phyloP scores from a whole-genome alignment of 345 rosid genomes.

The Salix koriyanagi region DNA sequence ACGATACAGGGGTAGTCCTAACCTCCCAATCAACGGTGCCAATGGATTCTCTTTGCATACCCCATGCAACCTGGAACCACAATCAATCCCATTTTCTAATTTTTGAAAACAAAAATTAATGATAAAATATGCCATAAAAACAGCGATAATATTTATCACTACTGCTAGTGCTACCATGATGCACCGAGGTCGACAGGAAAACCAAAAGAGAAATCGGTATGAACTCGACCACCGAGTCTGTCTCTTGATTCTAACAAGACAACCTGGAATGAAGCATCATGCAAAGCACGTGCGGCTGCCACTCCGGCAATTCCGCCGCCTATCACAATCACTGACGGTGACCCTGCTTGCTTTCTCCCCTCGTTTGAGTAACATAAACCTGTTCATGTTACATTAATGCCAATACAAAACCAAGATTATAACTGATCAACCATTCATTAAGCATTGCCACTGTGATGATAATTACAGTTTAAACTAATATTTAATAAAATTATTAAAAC shows the following conservation, averaged over 20 bases:
- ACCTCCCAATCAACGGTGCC: constrained; percentile 78
- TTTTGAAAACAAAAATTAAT: background rate
- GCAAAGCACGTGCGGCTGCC: constrained; percentile 88
- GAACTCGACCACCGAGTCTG: constrained; percentile 79
- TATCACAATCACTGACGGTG: constrained; percentile 85
- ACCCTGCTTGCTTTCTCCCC: constrained; percentile 48
- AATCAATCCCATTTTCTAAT: background rate
- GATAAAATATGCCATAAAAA: background rate
- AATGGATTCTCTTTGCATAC: constrained; percentile 91
- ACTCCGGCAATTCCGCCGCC: constrained; percentile 91
- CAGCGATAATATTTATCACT: background rate
- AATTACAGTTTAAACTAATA: background rate
- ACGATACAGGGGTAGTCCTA: constrained; percentile 85
- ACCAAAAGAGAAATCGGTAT: constrained; percentile 79
- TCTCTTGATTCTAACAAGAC: constrained; percentile 71
- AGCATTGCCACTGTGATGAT: background rate
- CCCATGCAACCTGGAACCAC: constrained; percentile 76
- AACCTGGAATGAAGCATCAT: constrained; percentile 90
- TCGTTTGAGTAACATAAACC: constrained; percentile 55
- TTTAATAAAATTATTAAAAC: too few relatives aligned
- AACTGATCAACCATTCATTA: background rate
- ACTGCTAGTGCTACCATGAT: constrained; percentile 14
- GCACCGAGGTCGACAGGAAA: constrained; percentile 95
- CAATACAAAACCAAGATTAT: background rate
- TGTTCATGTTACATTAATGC: background rate